Conservation (phyloP, 2,329 filamentous ascomycete species). For the Penicillium sumatraense region DNA sequence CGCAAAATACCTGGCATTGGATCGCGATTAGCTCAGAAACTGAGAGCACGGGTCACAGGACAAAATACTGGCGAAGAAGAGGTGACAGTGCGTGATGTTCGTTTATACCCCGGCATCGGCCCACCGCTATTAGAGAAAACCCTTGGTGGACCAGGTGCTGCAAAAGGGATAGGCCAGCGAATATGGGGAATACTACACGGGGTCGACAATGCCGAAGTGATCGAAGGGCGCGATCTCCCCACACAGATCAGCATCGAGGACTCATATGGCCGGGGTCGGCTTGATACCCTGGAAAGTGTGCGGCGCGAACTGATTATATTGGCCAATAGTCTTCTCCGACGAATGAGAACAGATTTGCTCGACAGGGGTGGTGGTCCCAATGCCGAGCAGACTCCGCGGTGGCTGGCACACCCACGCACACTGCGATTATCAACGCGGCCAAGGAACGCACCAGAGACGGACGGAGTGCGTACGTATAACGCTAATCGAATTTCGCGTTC, state of each 20-base stretch:
- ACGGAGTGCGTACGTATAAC: conserved; percentile 60
- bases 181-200: conserved; percentile 83
- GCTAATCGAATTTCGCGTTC: conserved; percentile 78
- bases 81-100: conserved; percentile 69
- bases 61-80: conserved; percentile 52
- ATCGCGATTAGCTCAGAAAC: conserved; percentile 72
- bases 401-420: conserved; percentile 81
- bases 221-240: conserved; percentile 71
- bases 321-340: conserved; percentile 70
- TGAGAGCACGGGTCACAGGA: conserved; percentile 65
- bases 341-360: conserved; percentile 79
- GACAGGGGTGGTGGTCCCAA: conserved; percentile 53
- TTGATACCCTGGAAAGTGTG: conserved; percentile 69
- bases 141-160: conserved; percentile 70
- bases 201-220: conserved; percentile 75
- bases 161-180: conserved; percentile 71
- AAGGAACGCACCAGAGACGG: conserved; percentile 55
- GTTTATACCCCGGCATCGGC: conserved; percentile 66
- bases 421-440: conserved; percentile 79
- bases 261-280: conserved; percentile 73
- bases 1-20: conserved; percentile 86
- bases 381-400: conserved; percentile 51
- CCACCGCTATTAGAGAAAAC: conserved; percentile 69
- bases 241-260: conserved; percentile 95
- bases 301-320: conserved; percentile 71